Evolutionary conservation across 495 filamentous ascomycete species (phyloP).

Genomic region (Parachaetomium inaequale): DNA sequence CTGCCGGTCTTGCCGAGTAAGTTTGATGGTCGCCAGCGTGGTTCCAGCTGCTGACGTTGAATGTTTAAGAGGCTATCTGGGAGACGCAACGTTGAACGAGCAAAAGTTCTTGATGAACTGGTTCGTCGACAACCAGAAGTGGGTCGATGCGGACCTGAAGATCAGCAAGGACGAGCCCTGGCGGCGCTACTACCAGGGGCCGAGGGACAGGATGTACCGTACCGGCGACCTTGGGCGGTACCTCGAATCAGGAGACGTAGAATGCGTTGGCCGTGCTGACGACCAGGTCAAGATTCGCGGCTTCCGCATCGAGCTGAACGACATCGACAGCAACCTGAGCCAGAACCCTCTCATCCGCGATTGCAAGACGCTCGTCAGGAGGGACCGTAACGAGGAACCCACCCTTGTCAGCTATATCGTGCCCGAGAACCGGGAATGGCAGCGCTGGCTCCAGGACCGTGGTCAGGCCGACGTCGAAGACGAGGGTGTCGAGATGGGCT

Average conservation of each 20-base stretch:
- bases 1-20: slow-evolving; percentile 78
- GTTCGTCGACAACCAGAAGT: slow-evolving; percentile 74
- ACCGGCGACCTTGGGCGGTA: slow-evolving; percentile 80
- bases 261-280: slow-evolving; percentile 75
- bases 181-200: slow-evolving; percentile 76
- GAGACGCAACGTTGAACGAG: slow-evolving; percentile 63
- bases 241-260: slow-evolving; percentile 67
- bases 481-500: slow-evolving; percentile 45
- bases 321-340: slow-evolving; percentile 83
- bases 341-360: slow-evolving; percentile 77
- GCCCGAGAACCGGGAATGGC: slow-evolving; percentile 72
- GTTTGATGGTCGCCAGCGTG: slow-evolving; percentile 6
- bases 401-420: slow-evolving; percentile 90
- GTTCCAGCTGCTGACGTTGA: not conserved
- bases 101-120: slow-evolving; percentile 85
- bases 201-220: slow-evolving; percentile 80
- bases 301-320: slow-evolving; percentile 91
- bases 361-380: slow-evolving; percentile 78
- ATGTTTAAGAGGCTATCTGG: slow-evolving; percentile 60
- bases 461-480: slow-evolving; percentile 50
- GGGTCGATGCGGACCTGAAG: slow-evolving; percentile 63
- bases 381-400: slow-evolving; percentile 88
- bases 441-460: slow-evolving; percentile 58
- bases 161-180: slow-evolving; percentile 60
- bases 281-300: slow-evolving; percentile 94